These are phyloP conservation scores for Coleophoma eucalyptorum DNA, from an alignment of 2,329 filamentous ascomycete genomes.

Conservation along the genomic window DNA sequence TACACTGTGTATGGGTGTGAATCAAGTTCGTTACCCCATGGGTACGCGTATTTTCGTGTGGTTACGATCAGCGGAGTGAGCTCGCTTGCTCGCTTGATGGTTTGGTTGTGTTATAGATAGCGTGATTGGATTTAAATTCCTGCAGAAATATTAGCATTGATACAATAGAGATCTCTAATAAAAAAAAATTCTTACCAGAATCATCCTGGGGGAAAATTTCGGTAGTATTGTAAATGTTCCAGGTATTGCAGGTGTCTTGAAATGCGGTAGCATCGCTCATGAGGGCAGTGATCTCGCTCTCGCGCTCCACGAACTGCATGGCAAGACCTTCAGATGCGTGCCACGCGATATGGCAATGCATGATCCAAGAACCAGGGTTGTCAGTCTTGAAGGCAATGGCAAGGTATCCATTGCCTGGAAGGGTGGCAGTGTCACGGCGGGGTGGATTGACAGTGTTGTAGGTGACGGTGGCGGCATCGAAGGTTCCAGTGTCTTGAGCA, in stretches of 20 bases:
- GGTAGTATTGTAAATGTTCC: slow-evolving; percentile 12
- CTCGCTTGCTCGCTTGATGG: neutral
- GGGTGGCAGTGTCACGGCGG: slow-evolving; percentile 47
- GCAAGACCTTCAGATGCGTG: slow-evolving; percentile 51
- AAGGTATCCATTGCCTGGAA: slow-evolving; percentile 29
- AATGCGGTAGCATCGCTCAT: slow-evolving; percentile 13
- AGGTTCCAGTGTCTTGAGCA: slow-evolving; percentile 37
- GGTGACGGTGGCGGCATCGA: slow-evolving; percentile 20
- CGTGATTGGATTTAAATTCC: neutral
- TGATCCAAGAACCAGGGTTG: slow-evolving; percentile 26
- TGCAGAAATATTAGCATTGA: too few relatives aligned
- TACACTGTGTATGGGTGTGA: too few relatives aligned
- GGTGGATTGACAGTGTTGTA: slow-evolving; percentile 39
- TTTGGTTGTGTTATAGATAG: neutral
- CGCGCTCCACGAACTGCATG: slow-evolving; percentile 43
- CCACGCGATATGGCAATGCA: slow-evolving; percentile 41
- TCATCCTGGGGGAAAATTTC: slow-evolving; percentile 18
- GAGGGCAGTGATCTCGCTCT: slow-evolving; percentile 13
- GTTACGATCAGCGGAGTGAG: too few relatives aligned
- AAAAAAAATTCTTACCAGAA: slow-evolving; percentile 14
- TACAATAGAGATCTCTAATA: too few relatives aligned
- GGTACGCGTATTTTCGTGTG: too few relatives aligned
- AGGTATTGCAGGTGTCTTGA: slow-evolving; percentile 16
- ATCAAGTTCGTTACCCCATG: too few relatives aligned
- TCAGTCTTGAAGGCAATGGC: slow-evolving; percentile 27